Evolutionary conservation across 768 basidiomycete genomes (phyloP), one percentile per base, ranked within the genome.

Genomic region (Polyporus arcularius): DNA sequence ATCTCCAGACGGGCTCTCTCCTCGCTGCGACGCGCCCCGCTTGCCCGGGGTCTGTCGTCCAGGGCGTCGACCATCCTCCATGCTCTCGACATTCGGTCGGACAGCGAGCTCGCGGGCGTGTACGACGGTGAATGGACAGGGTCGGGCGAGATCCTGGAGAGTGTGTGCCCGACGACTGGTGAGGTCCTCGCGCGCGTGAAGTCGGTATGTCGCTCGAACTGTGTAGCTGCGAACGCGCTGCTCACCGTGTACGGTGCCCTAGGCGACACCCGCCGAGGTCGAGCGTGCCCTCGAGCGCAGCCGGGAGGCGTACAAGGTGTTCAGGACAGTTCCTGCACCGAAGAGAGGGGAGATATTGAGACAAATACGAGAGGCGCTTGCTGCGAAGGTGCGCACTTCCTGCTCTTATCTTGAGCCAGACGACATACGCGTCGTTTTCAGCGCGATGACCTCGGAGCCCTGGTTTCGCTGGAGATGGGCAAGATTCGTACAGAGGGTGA

Each of bases 401-500:
- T 45, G 57, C 58, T 45, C 26, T 18, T 30, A 0, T n/a, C 12
- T 18, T n/a, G 55, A 14, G 16, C 15, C 9, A 26, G 9, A 39
- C 30, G 2, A 21, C 47, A 51, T 35, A 21, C 26, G 31, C 15
- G 4, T 43, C 31, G 56, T 52, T 55, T 55, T 47, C 67, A 94
- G 91, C 82, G 89, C 35, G 85, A 90, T 55, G 86, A 81, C 40
- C 81, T 96, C 4, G 94, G 94, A 52, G 87, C 89, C 12, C 80
- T 96, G 18, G 85, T 96, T 9, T 89, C 91, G 43, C 80, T 95
- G 14, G 92, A 93, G 72, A 92, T 94, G 91, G 92, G 96, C 16
- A 86, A 98, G 78, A 95, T 97, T 65, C 83, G 80, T 67, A 88
- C 90, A 15, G 96, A 97, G 72, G 96, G 96, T 28, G 79, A 87